Percentiles rank a stretch among this genome's conserved stretches.
phyloP scores from a whole-genome alignment of 2,329 filamentous ascomycete genomes.

The Cercospora citrullina region DNA sequence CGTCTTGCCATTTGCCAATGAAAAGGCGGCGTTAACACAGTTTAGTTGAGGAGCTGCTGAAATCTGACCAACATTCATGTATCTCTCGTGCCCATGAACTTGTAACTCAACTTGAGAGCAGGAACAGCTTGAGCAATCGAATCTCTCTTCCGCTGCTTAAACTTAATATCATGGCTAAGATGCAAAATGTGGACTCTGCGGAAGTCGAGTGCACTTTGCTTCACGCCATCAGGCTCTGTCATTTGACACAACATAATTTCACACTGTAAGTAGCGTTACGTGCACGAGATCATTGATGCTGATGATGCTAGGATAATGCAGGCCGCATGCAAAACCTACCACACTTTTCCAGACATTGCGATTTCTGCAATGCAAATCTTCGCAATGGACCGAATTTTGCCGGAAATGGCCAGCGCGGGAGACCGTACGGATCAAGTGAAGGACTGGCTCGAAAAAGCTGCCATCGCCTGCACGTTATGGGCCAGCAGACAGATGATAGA shows the following conservation, averaged over 20 bases:
- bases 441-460: constrained; percentile 66
- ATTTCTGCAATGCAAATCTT: constrained; percentile 61
- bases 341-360: constrained; percentile 18
- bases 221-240: constrained; percentile 61
- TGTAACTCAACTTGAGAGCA: constrained; percentile 62
- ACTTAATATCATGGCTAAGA: constrained; percentile 64
- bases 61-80: constrained; percentile 47
- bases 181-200: constrained; percentile 39
- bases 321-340: constrained; percentile 65
- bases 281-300: background rate
- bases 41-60: constrained; percentile 27
- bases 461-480: constrained; percentile 70
- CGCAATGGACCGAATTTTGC: constrained; percentile 57
- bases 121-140: constrained; percentile 58
- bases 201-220: constrained; percentile 55
- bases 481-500: constrained; percentile 49
- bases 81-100: constrained; percentile 57
- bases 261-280: constrained; percentile 48
- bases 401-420: constrained; percentile 39
- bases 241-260: constrained; percentile 64
- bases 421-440: constrained; percentile 36
- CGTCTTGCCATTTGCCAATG: constrained; percentile 10
- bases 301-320: constrained; percentile 55
- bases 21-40: background rate
- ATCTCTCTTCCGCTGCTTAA: constrained; percentile 67